Base-by-base conservation (phyloP, 225 moss, liverwort and hornwort species). In the Polytrichum formosum region DNA sequence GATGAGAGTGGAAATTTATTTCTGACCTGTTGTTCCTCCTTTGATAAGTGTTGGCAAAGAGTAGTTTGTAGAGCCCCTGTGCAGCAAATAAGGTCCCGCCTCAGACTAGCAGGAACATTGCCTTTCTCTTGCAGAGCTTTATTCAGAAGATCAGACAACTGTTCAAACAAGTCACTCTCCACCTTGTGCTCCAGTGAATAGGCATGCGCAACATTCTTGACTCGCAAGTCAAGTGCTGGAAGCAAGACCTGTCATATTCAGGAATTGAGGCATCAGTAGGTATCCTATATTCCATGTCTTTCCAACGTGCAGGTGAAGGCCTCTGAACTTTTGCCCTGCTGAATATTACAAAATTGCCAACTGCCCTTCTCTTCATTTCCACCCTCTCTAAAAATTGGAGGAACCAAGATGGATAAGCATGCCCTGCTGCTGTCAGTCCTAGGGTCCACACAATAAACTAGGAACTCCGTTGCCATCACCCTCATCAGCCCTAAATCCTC, bases 171-270 rank as follows among this genome's bases (percentile, higher is more conserved):
- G 64, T 92, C 78, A 66, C 84, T 90, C 67, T 90, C 96, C 59
- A 87, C 93, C 76, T 92, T 83, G 61, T 96, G 96, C 82, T 92
- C 96, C 84, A 93, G 67, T 27, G 91, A 90, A 72, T 96, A 96
- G 71, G 96, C 87, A 74, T 91, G 89, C 5, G 93, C 93, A 30
- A 96, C 96, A 66, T 96, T 96, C 79, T 96, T 96, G 8, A 96
- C 96, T 19, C 96, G 96, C 67, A 93, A 84, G 76, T 96, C 96
- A 55, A 96, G 91, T 16, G 96, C 96, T 59, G 96, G 91, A 67
- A 96, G 83, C 73, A 96, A 88, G 59, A 93, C 96, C 96, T 96
- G 88, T 70, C 54, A 71, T 55, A 55, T 19, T 46, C 46, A 46
- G 46, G 46, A 46, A 3, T 13, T 16, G 46, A 46, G 46, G 46